phyloP scores from a whole-genome alignment of 2,329 filamentous ascomycete species.

The Colletotrichum eleusines region DNA sequence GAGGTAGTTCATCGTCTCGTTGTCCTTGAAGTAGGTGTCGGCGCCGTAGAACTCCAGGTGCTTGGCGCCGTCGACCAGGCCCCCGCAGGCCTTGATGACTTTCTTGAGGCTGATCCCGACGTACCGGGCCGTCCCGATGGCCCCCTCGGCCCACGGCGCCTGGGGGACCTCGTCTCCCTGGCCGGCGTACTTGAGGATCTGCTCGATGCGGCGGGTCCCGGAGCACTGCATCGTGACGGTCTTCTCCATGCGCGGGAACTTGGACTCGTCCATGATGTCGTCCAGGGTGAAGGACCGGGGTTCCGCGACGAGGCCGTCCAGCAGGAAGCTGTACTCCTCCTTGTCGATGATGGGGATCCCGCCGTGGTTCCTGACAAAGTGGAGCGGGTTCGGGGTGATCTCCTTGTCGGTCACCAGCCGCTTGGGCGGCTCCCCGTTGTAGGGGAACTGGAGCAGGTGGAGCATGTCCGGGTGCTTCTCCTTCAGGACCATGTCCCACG shows the following conservation, averaged over 20 bases:
- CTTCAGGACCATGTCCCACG: constrained; percentile 65
- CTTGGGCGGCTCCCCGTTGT: constrained; percentile 73
- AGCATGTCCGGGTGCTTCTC: constrained; percentile 73
- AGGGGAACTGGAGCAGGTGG: constrained; percentile 72
- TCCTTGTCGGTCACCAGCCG: constrained; percentile 65
- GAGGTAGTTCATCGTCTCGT: constrained; percentile 73
- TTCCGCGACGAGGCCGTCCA: constrained; percentile 72
- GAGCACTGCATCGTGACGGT: constrained; percentile 75
- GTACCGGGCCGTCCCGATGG: constrained; percentile 74
- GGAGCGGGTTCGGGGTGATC: constrained; percentile 69
- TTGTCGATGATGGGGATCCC: constrained; percentile 75
- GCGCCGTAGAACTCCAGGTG: constrained; percentile 78
- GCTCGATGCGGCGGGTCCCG: constrained; percentile 76
- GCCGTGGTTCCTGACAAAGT: constrained; percentile 80
- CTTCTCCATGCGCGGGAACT: constrained; percentile 71
- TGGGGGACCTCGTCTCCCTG: constrained; percentile 73
- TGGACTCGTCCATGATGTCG: constrained; percentile 70
- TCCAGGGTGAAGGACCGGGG: constrained; percentile 68
- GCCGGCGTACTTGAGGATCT: constrained; percentile 74
- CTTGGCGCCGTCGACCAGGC: constrained; percentile 64
- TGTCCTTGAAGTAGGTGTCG: constrained; percentile 80
- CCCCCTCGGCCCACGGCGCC: constrained; percentile 73
- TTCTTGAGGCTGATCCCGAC: constrained; percentile 75
- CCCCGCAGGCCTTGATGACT: constrained; percentile 77
- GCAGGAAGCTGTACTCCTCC: constrained; percentile 62